A percentile compares a stretch with the other conserved stretches of the same genome.
These are phyloP conservation scores for Venturia carpophila DNA, from an alignment of 2,329 filamentous ascomycete species.

Conservation along the genomic window DNA sequence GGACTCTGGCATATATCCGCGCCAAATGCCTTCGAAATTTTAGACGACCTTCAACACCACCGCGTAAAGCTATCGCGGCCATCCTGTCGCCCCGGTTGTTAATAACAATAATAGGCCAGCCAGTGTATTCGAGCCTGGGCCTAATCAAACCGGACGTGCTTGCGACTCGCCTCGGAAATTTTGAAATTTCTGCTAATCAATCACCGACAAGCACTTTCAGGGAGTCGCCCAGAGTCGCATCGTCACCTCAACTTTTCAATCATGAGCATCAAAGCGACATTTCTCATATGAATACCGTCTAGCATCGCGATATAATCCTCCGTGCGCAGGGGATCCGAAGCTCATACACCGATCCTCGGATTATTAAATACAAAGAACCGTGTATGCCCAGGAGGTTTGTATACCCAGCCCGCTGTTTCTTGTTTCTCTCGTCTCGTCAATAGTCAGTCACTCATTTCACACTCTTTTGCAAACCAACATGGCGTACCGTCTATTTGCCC, in stretches of 20 bases:
- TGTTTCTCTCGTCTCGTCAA: neutral
- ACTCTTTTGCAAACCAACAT: conserved; percentile 1
- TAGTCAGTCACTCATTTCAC: conserved; percentile 3
- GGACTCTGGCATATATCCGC: too few relatives aligned
- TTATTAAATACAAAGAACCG: neutral
- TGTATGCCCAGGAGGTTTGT: neutral
- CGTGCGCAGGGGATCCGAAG: neutral
- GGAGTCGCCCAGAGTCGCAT: neutral
- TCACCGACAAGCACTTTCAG: conserved; percentile 11
- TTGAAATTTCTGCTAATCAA: neutral
- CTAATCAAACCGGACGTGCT: conserved; percentile 1
- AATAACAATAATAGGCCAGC: neutral
- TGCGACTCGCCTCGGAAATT: neutral
- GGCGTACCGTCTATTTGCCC: conserved; percentile 9
- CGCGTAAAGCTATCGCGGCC: neutral
- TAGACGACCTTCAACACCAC: neutral
- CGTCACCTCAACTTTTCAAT: neutral
- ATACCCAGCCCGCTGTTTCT: neutral
- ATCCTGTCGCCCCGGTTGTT: neutral
- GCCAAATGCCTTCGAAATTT: too few relatives aligned
- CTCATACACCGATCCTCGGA: neutral
- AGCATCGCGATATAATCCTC: neutral
- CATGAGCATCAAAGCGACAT: neutral
- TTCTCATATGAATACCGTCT: neutral
- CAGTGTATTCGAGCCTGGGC: neutral